These are phyloP conservation scores for Lichtheimia ornata DNA, from an alignment of 371 early-diverging fungal species.

Conservation along the genomic window DNA sequence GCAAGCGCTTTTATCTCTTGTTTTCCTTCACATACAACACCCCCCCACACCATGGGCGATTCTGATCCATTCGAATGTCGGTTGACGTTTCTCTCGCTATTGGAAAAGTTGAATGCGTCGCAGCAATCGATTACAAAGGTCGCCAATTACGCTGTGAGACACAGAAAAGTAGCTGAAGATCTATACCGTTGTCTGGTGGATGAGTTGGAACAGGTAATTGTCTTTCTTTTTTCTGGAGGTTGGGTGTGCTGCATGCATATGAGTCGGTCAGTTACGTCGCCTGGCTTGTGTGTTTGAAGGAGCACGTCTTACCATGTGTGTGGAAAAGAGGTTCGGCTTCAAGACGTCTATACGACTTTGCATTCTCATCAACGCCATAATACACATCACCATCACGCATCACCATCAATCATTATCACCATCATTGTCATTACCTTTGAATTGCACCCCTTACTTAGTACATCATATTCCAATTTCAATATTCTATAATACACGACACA, in stretches of 20 bases:
- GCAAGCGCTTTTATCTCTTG: not conserved
- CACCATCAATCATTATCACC: not conserved
- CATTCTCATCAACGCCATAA: no score
- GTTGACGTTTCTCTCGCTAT: slow-evolving; percentile 59
- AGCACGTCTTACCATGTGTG: no score
- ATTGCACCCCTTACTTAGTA: no score
- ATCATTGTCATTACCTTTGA: slow-evolving; percentile 11
- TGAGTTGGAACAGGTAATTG: slow-evolving; percentile 64
- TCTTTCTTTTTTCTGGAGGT: not conserved
- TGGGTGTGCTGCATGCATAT: not conserved
- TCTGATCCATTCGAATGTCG: slow-evolving; percentile 83
- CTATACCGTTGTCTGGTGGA: slow-evolving; percentile 76
- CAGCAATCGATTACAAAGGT: slow-evolving; percentile 76
- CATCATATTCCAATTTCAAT: not conserved
- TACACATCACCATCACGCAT: slow-evolving; percentile 2
- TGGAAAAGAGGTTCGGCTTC: no score
- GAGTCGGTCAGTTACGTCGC: no score
- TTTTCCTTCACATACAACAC: not conserved
- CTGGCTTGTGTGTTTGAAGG: no score
- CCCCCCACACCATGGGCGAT: slow-evolving; percentile 38
- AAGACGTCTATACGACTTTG: no score
- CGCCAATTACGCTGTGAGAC: slow-evolving; percentile 67
- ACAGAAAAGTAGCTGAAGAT: slow-evolving; percentile 69
- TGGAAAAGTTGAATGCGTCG: slow-evolving; percentile 74
- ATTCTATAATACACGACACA: slow-evolving; percentile 6